phyloP scores from a whole-genome alignment of 2,329 filamentous ascomycete species.

The Neofusicoccum laricinum region DNA sequence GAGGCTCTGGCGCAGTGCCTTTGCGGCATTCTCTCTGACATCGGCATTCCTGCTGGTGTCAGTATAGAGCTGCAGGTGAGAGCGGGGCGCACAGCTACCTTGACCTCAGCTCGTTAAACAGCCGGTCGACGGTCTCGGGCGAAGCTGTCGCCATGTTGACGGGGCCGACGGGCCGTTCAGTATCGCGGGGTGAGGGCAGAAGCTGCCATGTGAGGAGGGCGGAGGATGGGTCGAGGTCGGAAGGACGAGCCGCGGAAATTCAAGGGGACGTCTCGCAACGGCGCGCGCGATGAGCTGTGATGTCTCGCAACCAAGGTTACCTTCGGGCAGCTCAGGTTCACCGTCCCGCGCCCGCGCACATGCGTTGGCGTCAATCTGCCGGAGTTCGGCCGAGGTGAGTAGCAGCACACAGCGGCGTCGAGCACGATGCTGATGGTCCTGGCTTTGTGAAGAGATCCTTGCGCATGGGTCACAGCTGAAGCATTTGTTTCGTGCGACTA shows the following conservation, averaged over 20 bases:
- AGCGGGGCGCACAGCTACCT: slow-evolving; percentile 40
- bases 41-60: slow-evolving; percentile 41
- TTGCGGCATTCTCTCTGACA: slow-evolving; percentile 42
- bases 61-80: slow-evolving; percentile 20
- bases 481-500: not conserved
- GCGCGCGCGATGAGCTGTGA: slow-evolving; percentile 8
- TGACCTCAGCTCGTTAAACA: slow-evolving; percentile 57
- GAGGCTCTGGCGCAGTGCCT: slow-evolving; percentile 42
- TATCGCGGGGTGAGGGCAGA: slow-evolving; percentile 1
- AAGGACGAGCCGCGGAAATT: not conserved
- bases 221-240: not conserved
- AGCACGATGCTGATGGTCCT: not conserved
- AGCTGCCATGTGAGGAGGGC: slow-evolving; percentile 12
- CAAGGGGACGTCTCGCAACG: not conserved
- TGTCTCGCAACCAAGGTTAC: not conserved
- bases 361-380: not conserved
- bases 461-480: not conserved
- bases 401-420: not conserved
- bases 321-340: slow-evolving; percentile 17
- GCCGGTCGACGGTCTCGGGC: slow-evolving; percentile 44
- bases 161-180: slow-evolving; percentile 16
- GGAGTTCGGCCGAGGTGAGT: not conserved
- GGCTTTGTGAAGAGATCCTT: not conserved
- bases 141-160: slow-evolving; percentile 18
- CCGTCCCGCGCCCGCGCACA: slow-evolving; percentile 4